phyloP scores from a whole-genome alignment of 306 rosid genomes.

The Cucumis sativus region Cucumber_9930_V3 NC_026655.2:5768501-5769000 shows the following conservation, averaged over 20 bases:
- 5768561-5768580: background rate
- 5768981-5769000: slow-evolving; percentile 75
- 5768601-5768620: slow-evolving; percentile 16
- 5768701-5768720: slow-evolving; percentile 49
- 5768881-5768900: background rate
- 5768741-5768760: slow-evolving; percentile 42
- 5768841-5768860: slow-evolving; percentile 42
- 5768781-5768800: slow-evolving; percentile 62
- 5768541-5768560: background rate
- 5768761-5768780: slow-evolving; percentile 44
- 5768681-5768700: slow-evolving; percentile 47
- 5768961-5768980: slow-evolving; percentile 33
- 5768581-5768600: slow-evolving; percentile 15
- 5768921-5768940: background rate
- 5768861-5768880: slow-evolving; percentile 3
- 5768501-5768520: background rate
- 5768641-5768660: slow-evolving; percentile 50
- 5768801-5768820: slow-evolving; percentile 59
- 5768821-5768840: slow-evolving; percentile 86
- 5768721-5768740: slow-evolving; percentile 39
- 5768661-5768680: slow-evolving; percentile 49
- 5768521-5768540: slow-evolving; percentile 7
- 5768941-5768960: background rate
- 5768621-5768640: slow-evolving; percentile 7
- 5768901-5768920: background rate